Percentiles rank a stretch among this genome's conserved stretches.
phyloP scores from a whole-genome alignment of 306 rosid species.

The Glycine latifolia region DNA sequence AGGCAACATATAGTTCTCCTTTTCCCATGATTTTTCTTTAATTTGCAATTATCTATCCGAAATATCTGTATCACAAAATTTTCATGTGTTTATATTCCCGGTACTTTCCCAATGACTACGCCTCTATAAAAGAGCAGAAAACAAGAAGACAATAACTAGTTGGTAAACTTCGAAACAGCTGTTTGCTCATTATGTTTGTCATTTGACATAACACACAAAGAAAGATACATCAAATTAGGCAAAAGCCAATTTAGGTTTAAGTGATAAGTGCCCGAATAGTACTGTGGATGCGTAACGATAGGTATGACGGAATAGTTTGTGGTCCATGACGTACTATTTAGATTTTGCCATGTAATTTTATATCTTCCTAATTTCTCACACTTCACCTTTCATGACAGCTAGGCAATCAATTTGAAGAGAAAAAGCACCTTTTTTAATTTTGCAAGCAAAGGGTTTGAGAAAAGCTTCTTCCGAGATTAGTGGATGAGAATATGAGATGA shows the following conservation, averaged over 20 bases:
- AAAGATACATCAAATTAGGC: conserved; percentile 53
- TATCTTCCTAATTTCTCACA: conserved; percentile 44
- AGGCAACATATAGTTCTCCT: neutral
- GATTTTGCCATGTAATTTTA: conserved; percentile 44
- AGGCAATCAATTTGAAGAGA: conserved; percentile 42
- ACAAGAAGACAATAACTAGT: conserved; percentile 42
- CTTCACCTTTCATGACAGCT: conserved; percentile 36
- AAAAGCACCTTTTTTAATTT: conserved; percentile 40
- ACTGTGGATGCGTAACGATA: conserved; percentile 29
- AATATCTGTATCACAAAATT: neutral
- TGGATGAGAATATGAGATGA: conserved; percentile 36
- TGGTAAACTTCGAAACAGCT: conserved; percentile 40
- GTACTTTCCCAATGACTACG: conserved; percentile 44
- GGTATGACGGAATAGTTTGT: conserved; percentile 45
- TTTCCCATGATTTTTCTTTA: neutral
- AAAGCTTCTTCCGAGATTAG: conserved; percentile 40
- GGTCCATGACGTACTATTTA: conserved; percentile 44
- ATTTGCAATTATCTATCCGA: neutral
- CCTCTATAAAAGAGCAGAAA: conserved; percentile 7
- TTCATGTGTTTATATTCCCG: neutral
- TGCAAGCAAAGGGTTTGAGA: conserved; percentile 50
- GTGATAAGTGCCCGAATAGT: conserved; percentile 37
- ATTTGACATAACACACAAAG: conserved; percentile 46
- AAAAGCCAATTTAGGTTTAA: conserved; percentile 44
- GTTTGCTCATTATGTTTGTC: conserved; percentile 56